These are phyloP conservation scores for Bauhinia variegata DNA, from an alignment of 306 rosid genomes.

Conservation along the genomic window DNA sequence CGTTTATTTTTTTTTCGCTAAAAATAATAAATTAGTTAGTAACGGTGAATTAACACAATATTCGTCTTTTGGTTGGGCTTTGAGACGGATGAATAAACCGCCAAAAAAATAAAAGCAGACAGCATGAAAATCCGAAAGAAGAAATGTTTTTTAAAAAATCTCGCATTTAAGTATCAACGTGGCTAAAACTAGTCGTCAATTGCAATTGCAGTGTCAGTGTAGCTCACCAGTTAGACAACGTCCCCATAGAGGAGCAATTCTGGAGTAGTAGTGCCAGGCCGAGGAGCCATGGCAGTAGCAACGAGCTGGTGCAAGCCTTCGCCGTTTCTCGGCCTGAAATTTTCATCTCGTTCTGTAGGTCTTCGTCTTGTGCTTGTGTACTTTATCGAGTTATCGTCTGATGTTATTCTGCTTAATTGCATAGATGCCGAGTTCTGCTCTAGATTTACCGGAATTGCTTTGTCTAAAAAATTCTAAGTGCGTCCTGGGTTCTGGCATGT, in stretches of 20 bases:
- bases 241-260: background rate
- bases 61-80: too few relatives aligned
- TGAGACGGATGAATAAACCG: too few relatives aligned
- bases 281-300: slow-evolving; percentile 52
- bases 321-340: slow-evolving; percentile 51
- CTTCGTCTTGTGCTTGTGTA: background rate
- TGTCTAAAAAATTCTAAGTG: too few relatives aligned
- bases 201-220: background rate
- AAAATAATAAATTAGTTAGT: too few relatives aligned
- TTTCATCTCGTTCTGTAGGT: slow-evolving; percentile 41
- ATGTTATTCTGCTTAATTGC: background rate
- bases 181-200: slow-evolving; percentile 15
- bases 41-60: too few relatives aligned
- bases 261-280: background rate
- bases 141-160: too few relatives aligned
- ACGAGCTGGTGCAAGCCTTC: slow-evolving; percentile 57
- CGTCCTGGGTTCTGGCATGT: too few relatives aligned
- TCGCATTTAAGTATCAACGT: slow-evolving; percentile 4
- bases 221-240: background rate
- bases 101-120: too few relatives aligned
- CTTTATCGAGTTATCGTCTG: background rate
- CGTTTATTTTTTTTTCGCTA: too few relatives aligned
- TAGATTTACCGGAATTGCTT: too few relatives aligned
- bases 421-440: too few relatives aligned
- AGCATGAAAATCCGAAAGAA: too few relatives aligned